Conservation (phyloP, 1,284 basidiomycete genomes). For the Rhodofomes roseus region DNA sequence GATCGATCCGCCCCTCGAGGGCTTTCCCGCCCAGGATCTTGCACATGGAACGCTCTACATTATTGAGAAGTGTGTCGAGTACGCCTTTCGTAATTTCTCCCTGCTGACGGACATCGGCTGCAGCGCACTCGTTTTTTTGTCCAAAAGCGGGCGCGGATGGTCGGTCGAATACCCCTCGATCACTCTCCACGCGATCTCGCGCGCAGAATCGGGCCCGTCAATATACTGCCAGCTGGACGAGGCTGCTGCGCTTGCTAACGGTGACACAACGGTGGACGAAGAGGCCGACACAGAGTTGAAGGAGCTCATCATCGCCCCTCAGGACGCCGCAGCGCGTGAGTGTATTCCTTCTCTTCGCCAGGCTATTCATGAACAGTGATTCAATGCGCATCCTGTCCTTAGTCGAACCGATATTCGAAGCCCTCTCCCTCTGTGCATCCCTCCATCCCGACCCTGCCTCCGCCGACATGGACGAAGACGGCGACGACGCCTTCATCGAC, state of each 20-base stretch:
- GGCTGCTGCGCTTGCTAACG: slow-evolving; percentile 28
- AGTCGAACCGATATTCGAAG: slow-evolving; percentile 89
- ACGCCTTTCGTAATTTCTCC: too few species aligned
- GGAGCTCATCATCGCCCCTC: slow-evolving; percentile 74
- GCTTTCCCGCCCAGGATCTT: slow-evolving; percentile 46
- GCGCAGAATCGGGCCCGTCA: slow-evolving; percentile 58
- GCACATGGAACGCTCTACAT: slow-evolving; percentile 70
- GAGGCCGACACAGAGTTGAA: slow-evolving; percentile 59
- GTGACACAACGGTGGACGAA: slow-evolving; percentile 37
- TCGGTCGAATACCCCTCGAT: slow-evolving; percentile 81
- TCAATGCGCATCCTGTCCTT: slow-evolving; percentile 2
- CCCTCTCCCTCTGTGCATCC: slow-evolving; percentile 85
- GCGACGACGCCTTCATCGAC: slow-evolving; percentile 56
- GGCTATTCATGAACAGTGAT: too few species aligned
- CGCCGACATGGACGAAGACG: slow-evolving; percentile 45
- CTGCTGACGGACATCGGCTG: background rate
- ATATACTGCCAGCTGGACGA: slow-evolving; percentile 92
- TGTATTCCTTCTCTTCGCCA: slow-evolving; percentile 4
- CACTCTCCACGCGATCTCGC: slow-evolving; percentile 85
- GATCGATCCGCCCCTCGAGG: slow-evolving; percentile 64
- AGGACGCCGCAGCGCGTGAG: slow-evolving; percentile 57
- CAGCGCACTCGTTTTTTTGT: slow-evolving; percentile 79
- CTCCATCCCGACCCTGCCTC: slow-evolving; percentile 78
- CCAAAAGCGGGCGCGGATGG: slow-evolving; percentile 65
- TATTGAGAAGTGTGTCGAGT: slow-evolving; percentile 77